These are phyloP conservation scores for Chimonanthus salicifolius DNA, from an alignment of 164 flowering plant genomes.

Conservation along the genomic window DNA sequence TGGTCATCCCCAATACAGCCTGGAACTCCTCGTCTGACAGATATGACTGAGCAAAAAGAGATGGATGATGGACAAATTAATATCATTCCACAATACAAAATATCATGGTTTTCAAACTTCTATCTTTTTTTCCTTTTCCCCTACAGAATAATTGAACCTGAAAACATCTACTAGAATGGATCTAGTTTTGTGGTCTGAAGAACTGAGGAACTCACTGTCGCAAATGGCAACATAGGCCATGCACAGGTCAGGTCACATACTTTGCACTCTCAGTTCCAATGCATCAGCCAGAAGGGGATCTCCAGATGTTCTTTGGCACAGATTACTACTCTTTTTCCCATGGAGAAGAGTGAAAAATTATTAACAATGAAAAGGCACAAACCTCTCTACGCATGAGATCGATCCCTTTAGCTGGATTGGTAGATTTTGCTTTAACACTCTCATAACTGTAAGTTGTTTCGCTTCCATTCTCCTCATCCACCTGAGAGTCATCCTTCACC, in stretches of 20 bases:
- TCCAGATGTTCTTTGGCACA: neutral
- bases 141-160: no score
- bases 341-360: neutral
- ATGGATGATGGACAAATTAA: no score
- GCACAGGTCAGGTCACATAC: neutral
- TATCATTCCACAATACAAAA: neutral
- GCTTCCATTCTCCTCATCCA: conserved; percentile 40
- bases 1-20: conserved; percentile 59
- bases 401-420: conserved; percentile 78
- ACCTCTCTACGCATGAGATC: conserved; percentile 95
- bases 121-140: no score
- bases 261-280: neutral
- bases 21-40: conserved; percentile 74
- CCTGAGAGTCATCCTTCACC: conserved; percentile 34
- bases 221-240: neutral
- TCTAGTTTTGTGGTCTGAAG: no score
- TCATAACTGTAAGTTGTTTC: conserved; percentile 63
- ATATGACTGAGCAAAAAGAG: conserved; percentile 52
- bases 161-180: no score
- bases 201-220: no score
- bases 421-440: conserved; percentile 71
- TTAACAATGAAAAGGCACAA: conserved; percentile 4
- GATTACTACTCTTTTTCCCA: neutral
- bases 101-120: neutral
- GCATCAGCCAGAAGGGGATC: neutral